Evolutionary conservation across 176 grass and related monocot species (phyloP).

Genomic region (Bonia amplexicaulis): DNA sequence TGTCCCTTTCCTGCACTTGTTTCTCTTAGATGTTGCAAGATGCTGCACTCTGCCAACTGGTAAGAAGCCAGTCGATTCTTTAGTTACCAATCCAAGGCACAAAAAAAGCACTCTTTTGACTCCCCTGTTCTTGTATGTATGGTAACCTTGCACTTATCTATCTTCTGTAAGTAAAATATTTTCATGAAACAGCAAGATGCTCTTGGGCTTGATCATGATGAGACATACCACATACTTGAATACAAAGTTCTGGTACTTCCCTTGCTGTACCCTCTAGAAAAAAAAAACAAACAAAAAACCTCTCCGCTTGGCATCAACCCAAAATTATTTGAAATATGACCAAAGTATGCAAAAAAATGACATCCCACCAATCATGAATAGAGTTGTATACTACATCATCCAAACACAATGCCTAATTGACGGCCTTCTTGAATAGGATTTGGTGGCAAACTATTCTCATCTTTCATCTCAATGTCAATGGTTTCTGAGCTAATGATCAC

Average conservation of each 20-base stretch:
- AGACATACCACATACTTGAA: not conserved
- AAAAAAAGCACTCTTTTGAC: not conserved
- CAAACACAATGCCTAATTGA: slow-evolving; percentile 52
- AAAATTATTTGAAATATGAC: not conserved
- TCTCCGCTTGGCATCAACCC: not conserved
- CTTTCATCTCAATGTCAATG: slow-evolving; percentile 47
- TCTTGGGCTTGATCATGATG: slow-evolving; percentile 2
- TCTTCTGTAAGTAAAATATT: not conserved
- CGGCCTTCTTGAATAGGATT: slow-evolving; percentile 13
- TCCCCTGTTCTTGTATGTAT: not conserved
- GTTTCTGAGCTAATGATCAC: slow-evolving; percentile 41
- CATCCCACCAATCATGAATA: not conserved
- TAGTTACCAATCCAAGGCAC: not conserved
- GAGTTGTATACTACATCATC: slow-evolving; percentile 19
- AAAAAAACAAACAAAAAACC: not conserved
- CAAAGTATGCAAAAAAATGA: not conserved
- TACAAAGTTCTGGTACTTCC: not conserved
- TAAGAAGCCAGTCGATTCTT: not conserved
- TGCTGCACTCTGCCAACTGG: not conserved
- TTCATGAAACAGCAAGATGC: not conserved
- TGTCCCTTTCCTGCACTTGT: not conserved
- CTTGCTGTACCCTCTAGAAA: not conserved
- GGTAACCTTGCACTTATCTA: not conserved
- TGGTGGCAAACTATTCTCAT: not conserved
- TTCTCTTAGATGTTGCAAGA: not conserved